Percentiles rank a stretch among this genome's conserved stretches.
Evolutionary conservation across 2,329 filamentous ascomycete species (phyloP).

Genomic region (Botrytis tulipae): DNA sequence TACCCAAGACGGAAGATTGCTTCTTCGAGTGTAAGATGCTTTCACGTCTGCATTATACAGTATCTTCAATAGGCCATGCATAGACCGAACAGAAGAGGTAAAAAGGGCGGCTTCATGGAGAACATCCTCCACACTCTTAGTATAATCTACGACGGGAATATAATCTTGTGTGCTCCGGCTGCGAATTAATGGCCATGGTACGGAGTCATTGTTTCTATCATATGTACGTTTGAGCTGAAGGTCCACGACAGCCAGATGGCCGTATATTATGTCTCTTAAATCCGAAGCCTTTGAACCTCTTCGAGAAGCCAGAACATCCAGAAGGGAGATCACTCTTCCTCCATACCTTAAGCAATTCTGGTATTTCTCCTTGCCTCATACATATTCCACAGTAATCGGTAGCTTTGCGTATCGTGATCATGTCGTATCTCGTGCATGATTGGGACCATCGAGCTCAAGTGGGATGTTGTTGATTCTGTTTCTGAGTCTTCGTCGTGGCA

Average conservation of each 20-base stretch:
- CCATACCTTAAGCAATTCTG: neutral
- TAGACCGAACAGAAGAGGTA: neutral
- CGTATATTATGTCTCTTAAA: neutral
- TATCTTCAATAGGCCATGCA: neutral
- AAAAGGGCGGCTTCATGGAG: neutral
- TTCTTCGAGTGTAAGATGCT: neutral
- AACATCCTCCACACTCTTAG: neutral
- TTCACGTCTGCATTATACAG: neutral
- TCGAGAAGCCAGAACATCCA: neutral
- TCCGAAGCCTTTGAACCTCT: neutral
- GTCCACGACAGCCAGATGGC: neutral
- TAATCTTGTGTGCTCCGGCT: fast-evolving
- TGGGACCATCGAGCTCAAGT: neutral
- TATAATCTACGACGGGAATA: neutral
- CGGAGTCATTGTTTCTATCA: neutral
- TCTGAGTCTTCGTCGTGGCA: too few relatives aligned
- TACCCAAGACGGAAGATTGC: neutral
- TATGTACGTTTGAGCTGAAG: neutral
- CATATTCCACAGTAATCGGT: neutral
- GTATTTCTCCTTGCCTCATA: neutral
- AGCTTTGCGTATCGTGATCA: neutral
- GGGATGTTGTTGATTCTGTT: neutral
- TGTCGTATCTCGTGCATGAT: too few relatives aligned
- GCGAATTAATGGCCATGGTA: neutral
- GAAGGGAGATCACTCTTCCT: neutral